These are phyloP conservation scores for Zymoseptoria pseudotritici DNA, from an alignment of 2,329 filamentous ascomycete species.

Conservation along the genomic window DNA sequence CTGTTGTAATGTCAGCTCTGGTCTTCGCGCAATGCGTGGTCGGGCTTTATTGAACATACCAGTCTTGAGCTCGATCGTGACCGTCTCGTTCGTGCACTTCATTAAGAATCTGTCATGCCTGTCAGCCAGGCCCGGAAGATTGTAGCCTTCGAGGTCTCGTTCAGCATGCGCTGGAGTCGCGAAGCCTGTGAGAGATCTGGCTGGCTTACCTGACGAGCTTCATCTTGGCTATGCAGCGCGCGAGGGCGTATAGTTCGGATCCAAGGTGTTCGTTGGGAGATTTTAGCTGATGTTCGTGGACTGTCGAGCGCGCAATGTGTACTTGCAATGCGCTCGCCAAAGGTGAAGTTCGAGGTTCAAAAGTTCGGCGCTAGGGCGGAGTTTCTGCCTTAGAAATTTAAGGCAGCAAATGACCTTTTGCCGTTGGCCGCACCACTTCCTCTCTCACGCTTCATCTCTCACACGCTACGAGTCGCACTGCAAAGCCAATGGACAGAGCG, in stretches of 20 bases:
- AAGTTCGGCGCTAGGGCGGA: background rate
- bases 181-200: slow-evolving; percentile 4
- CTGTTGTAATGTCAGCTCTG: slow-evolving; percentile 38
- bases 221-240: slow-evolving; percentile 52
- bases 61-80: slow-evolving; percentile 97
- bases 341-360: background rate
- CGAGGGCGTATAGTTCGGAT: slow-evolving; percentile 1
- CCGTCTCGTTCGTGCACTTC: slow-evolving; percentile 98
- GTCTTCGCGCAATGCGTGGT: background rate
- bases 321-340: background rate
- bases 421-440: no score
- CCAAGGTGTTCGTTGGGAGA: background rate
- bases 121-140: slow-evolving; percentile 30
- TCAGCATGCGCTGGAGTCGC: slow-evolving; percentile 37
- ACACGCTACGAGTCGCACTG: background rate
- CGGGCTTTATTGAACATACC: slow-evolving; percentile 47
- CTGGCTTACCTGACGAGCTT: slow-evolving; percentile 89
- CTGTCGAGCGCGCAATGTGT: background rate
- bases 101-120: slow-evolving; percentile 72
- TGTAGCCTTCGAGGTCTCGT: slow-evolving; percentile 38
- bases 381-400: background rate
- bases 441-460: background rate
- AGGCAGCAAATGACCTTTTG: no score
- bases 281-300: background rate
- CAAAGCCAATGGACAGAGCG: background rate